Evolutionary conservation across 2,329 filamentous ascomycete species (phyloP).

Genomic region (Cytospora paraplurivora): DNA sequence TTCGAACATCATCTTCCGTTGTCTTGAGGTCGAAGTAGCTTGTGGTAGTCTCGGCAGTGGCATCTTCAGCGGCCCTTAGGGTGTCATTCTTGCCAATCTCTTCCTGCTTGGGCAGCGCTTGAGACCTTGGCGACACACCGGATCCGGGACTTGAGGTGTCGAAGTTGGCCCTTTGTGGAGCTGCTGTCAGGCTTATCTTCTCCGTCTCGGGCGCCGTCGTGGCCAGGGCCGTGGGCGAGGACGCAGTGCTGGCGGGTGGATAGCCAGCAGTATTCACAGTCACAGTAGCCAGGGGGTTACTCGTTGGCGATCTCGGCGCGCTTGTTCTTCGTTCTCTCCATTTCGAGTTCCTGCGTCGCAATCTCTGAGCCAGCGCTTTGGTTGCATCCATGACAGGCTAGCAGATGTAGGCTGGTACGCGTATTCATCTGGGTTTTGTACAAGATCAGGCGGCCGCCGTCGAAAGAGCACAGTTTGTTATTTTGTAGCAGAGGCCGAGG

Average conservation of each 20-base stretch:
- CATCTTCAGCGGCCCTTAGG: not conserved
- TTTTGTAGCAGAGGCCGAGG: conserved; percentile 11
- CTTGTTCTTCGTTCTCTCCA: conserved; percentile 20
- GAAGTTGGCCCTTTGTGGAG: conserved; percentile 30
- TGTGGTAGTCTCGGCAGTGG: conserved; percentile 4
- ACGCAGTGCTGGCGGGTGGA: conserved; percentile 7
- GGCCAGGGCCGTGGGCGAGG: conserved; percentile 1
- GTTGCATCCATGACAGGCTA: conserved; percentile 29
- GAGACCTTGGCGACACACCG: conserved; percentile 45
- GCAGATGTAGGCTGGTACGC: conserved; percentile 17
- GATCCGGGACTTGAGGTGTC: conserved; percentile 42
- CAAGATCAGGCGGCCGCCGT: conserved; percentile 3
- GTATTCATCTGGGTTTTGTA: conserved; percentile 22
- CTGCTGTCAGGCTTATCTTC: conserved; percentile 5
- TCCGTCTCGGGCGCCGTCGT: conserved; percentile 5
- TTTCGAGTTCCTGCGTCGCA: conserved; percentile 24
- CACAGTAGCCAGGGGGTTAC: not conserved
- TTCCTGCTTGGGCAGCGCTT: conserved; percentile 33
- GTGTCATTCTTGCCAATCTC: conserved; percentile 31
- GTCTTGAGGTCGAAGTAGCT: conserved; percentile 22
- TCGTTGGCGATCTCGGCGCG: conserved; percentile 4
- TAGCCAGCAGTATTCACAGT: not conserved
- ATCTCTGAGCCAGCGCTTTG: conserved; percentile 27
- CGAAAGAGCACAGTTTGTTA: conserved; percentile 5
- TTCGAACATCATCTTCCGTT: not conserved